Conservation (phyloP, 208 protist genomes). For the Trichomonas gallinae region DNA sequence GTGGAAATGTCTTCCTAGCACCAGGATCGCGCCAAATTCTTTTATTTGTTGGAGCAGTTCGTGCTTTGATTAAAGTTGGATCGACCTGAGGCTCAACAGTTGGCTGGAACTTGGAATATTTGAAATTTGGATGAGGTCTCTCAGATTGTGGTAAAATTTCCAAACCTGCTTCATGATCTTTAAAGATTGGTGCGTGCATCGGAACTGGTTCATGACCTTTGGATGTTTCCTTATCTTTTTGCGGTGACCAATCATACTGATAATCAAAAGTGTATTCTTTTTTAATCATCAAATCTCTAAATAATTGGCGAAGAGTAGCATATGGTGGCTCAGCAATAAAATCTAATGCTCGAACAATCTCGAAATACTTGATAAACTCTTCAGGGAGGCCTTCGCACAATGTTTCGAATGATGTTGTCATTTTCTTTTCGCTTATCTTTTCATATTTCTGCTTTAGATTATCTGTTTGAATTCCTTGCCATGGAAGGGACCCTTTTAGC, state of each 20-base stretch:
- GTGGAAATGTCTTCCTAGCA: not conserved
- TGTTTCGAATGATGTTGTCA: conserved; percentile 70
- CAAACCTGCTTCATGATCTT: not conserved
- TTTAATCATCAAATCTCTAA: not conserved
- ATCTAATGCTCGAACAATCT: not conserved
- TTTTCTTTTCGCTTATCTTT: conserved; percentile 89
- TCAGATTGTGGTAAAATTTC: not conserved
- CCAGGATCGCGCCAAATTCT: not conserved
- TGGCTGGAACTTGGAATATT: not conserved
- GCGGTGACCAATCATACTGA: not conserved
- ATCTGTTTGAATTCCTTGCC: conserved; percentile 75
- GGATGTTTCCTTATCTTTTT: not conserved
- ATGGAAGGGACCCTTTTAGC: conserved; percentile 83
- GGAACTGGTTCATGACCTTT: not conserved
- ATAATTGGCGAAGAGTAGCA: not conserved
- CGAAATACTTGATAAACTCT: not conserved
- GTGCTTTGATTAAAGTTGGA: not conserved
- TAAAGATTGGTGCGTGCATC: not conserved
- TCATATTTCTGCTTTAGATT: conserved; percentile 97
- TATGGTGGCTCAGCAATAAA: not conserved
- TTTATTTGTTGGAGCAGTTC: not conserved
- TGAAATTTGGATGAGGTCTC: not conserved
- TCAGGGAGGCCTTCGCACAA: conserved; percentile 66
- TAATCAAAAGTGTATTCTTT: not conserved
- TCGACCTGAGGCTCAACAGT: not conserved